phyloP scores from a whole-genome alignment of 805 yeast species.

The Myxozyma neotropica region DNA sequence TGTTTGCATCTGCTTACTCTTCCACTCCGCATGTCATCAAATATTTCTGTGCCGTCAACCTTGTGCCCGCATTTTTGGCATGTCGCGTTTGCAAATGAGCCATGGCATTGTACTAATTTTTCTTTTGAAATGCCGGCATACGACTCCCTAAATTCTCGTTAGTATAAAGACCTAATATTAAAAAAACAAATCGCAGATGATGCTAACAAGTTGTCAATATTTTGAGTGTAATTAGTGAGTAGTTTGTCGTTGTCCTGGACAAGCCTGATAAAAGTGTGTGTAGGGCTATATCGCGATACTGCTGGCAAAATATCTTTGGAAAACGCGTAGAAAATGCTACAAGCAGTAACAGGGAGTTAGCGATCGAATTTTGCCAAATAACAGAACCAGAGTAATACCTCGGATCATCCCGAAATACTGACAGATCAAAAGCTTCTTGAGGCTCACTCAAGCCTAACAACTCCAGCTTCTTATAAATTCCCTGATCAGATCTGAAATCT shows the following conservation, averaged over 20 bases:
- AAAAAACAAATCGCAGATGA: background rate
- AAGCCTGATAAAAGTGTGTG: conserved; percentile 76
- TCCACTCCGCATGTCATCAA: conserved; percentile 57
- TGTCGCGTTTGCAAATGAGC: conserved; percentile 85
- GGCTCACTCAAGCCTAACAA: conserved; percentile 79
- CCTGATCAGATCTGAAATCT: conserved; percentile 86
- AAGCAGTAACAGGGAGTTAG: background rate
- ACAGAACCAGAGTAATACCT: too few species aligned
- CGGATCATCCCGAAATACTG: conserved; percentile 74
- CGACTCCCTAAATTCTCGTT: conserved; percentile 16
- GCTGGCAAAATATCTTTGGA: conserved; percentile 86
- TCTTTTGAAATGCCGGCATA: conserved; percentile 71
- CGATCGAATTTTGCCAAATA: too few species aligned
- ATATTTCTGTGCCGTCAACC: conserved; percentile 67
- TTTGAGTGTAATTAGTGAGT: conserved; percentile 84
- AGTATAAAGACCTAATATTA: background rate
- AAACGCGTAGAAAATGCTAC: conserved; percentile 72
- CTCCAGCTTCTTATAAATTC: conserved; percentile 71
- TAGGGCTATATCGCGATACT: conserved; percentile 60
- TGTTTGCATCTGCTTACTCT: conserved; percentile 64
- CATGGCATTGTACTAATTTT: conserved; percentile 84
- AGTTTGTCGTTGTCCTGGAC: conserved; percentile 76
- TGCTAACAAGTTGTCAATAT: conserved; percentile 80
- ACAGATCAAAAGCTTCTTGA: conserved; percentile 82
- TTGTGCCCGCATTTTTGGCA: conserved; percentile 74